Conservation (phyloP, 495 filamentous ascomycete species). For the Hypoxylon cercidicola region DNA sequence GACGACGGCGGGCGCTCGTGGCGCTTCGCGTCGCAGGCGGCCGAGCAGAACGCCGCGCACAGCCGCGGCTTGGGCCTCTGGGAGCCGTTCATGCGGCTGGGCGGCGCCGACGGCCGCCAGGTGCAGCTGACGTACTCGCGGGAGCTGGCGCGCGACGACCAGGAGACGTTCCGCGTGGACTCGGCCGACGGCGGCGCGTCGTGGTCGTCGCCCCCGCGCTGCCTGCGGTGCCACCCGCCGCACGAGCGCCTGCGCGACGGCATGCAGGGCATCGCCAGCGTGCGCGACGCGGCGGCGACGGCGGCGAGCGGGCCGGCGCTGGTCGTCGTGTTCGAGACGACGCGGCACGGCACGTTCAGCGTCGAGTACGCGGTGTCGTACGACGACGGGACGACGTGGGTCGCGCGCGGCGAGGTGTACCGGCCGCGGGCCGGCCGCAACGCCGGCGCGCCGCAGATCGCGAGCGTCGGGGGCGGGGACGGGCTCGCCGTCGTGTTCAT, state of each 20-base stretch:
- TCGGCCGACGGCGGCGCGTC: constrained; percentile 64
- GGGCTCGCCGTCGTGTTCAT: constrained; percentile 66
- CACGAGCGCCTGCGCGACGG: constrained; percentile 61
- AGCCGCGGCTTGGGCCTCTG: constrained; percentile 62
- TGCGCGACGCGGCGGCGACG: constrained; percentile 21
- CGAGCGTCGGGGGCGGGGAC: constrained; percentile 59
- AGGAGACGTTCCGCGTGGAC: constrained; percentile 67
- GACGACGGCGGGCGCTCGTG: constrained; percentile 64
- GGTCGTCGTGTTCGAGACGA: constrained; percentile 70
- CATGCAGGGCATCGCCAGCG: constrained; percentile 66
- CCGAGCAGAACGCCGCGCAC: constrained; percentile 49
- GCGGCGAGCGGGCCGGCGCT: constrained; percentile 53
- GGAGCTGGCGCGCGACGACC: constrained; percentile 56
- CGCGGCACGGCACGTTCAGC: constrained; percentile 59
- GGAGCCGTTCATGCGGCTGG: constrained; percentile 70
- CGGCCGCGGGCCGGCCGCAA: constrained; percentile 51
- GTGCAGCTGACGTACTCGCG: constrained; percentile 65
- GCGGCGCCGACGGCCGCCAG: constrained; percentile 46
- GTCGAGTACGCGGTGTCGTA: constrained; percentile 66
- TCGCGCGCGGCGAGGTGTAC: constrained; percentile 63
- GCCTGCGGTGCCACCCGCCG: constrained; percentile 40
- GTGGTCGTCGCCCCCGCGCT: constrained; percentile 54
- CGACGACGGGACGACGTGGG: constrained; percentile 67
- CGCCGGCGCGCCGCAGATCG: constrained; percentile 69
- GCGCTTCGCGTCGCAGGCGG: constrained; percentile 65